phyloP scores from a whole-genome alignment of 2,329 filamentous ascomycete species.

The Thermochaetoides dissita region DNA sequence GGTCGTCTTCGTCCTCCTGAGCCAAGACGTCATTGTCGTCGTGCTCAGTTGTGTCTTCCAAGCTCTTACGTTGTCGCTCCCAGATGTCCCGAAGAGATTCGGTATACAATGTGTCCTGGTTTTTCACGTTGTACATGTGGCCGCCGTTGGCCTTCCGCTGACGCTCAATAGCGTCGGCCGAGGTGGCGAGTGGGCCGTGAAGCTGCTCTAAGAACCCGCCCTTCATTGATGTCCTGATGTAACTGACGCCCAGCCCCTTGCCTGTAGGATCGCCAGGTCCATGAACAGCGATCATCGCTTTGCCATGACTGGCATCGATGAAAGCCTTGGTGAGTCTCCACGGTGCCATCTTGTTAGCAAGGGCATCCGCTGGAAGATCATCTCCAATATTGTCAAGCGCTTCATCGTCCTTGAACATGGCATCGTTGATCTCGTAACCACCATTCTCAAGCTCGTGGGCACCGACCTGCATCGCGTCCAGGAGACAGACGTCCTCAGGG shows the following conservation, averaged over 20 bases:
- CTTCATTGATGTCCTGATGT: slow-evolving; percentile 98
- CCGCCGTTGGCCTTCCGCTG: slow-evolving; percentile 81
- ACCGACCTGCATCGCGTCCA: slow-evolving; percentile 94
- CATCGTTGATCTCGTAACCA: slow-evolving; percentile 59
- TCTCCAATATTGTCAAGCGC: slow-evolving; percentile 40
- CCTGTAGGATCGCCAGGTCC: slow-evolving; percentile 91
- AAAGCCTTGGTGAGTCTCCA: slow-evolving; percentile 98
- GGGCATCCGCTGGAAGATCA: slow-evolving; percentile 52
- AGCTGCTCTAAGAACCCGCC: slow-evolving; percentile 82
- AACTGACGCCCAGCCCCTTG: slow-evolving; percentile 86
- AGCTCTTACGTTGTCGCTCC: slow-evolving; percentile 69
- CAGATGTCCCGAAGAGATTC: slow-evolving; percentile 85
- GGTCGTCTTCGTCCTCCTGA: slow-evolving; percentile 48
- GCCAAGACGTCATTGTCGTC: slow-evolving; percentile 46
- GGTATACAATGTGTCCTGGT: slow-evolving; percentile 84
- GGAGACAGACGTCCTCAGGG: slow-evolving; percentile 84
- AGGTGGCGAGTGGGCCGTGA: slow-evolving; percentile 47
- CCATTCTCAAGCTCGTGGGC: slow-evolving; percentile 82
- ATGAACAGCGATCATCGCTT: slow-evolving; percentile 91
- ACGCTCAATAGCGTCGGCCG: slow-evolving; percentile 74
- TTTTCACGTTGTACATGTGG: slow-evolving; percentile 93
- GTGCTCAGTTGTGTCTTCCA: slow-evolving; percentile 58
- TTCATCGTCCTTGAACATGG: slow-evolving; percentile 49
- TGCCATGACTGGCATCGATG: slow-evolving; percentile 80
- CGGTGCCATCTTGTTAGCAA: slow-evolving; percentile 80